phyloP scores from a whole-genome alignment of 2,329 filamentous ascomycete species.

The Intubia oerlemansii region DNA sequence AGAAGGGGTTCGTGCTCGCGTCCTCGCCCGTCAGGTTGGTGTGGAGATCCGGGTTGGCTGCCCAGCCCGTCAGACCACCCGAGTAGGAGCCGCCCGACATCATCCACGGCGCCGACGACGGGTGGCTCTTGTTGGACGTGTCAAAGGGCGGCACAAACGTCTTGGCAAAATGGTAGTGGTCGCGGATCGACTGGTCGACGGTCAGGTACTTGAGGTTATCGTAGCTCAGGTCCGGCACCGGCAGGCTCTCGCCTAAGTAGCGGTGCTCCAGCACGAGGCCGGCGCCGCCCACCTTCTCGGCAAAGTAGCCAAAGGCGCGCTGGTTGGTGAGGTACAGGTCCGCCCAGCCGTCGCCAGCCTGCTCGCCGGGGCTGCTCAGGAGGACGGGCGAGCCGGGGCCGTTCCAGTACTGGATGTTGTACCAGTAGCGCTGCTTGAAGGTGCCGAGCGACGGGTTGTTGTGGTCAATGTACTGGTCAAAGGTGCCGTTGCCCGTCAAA shows the following conservation, averaged over 20 bases:
- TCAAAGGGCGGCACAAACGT: constrained; percentile 30
- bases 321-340: constrained; percentile 14
- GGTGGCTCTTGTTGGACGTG: constrained; percentile 17
- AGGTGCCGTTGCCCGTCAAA: constrained; percentile 9
- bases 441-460: constrained; percentile 18
- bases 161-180: constrained; percentile 20
- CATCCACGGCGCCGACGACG: constrained; percentile 30
- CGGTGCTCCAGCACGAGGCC: constrained; percentile 20
- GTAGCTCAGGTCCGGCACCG: constrained; percentile 14
- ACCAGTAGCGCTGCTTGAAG: constrained; percentile 21
- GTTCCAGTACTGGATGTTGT: constrained; percentile 17
- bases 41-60: constrained; percentile 1
- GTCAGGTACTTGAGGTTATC: constrained; percentile 18
- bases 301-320: constrained; percentile 32
- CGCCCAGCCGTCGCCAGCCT: constrained; percentile 6
- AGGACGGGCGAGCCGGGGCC: constrained; percentile 19
- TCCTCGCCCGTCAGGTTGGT: too few species aligned
- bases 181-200: constrained; percentile 18
- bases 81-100: constrained; percentile 32
- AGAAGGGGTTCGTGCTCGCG: constrained; percentile 16
- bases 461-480: constrained; percentile 21
- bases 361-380: constrained; percentile 18
- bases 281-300: constrained; percentile 17
- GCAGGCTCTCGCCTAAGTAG: constrained; percentile 20
- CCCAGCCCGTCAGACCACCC: constrained; percentile 25